phyloP scores from a whole-genome alignment of 2,329 filamentous ascomycete species.

The Cadophora sp. region DNA sequence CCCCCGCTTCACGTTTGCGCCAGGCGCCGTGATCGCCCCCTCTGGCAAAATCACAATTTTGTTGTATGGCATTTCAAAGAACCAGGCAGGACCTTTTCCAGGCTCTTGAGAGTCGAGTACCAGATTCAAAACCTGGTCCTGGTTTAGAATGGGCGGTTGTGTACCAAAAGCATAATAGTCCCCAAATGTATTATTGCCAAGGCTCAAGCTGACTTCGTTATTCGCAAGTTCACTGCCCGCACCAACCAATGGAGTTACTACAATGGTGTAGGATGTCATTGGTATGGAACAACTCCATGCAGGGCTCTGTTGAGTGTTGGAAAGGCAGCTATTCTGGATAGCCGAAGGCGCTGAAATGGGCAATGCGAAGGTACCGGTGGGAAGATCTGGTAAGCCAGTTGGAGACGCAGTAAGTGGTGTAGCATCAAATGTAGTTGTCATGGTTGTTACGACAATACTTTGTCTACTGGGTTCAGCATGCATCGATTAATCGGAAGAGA shows the following conservation, averaged over 20 bases:
- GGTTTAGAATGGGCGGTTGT: constrained; percentile 60
- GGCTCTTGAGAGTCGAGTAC: constrained; percentile 64
- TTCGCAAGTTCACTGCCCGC: constrained; percentile 38
- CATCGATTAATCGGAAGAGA: not conserved
- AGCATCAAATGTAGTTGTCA: constrained; percentile 56
- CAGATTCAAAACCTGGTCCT: constrained; percentile 56
- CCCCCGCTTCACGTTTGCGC: constrained; percentile 29
- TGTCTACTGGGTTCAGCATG: constrained; percentile 26
- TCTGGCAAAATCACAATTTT: constrained; percentile 64
- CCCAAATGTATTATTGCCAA: constrained; percentile 48
- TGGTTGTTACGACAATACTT: constrained; percentile 34
- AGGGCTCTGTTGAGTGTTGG: constrained; percentile 58
- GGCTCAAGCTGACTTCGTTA: constrained; percentile 45
- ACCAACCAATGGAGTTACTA: constrained; percentile 28
- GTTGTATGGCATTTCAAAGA: constrained; percentile 67
- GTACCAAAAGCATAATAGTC: constrained; percentile 63
- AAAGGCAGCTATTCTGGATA: constrained; percentile 62
- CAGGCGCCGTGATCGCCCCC: constrained; percentile 29
- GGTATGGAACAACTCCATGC: constrained; percentile 69
- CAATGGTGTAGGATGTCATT: constrained; percentile 35
- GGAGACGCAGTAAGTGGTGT: constrained; percentile 58
- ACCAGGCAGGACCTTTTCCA: constrained; percentile 65
- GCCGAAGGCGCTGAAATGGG: constrained; percentile 57
- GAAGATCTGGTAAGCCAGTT: constrained; percentile 57
- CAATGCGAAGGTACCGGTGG: constrained; percentile 62